Percentiles rank a stretch among this genome's conserved stretches.
Evolutionary conservation across 2,329 filamentous ascomycete species (phyloP).

Genomic region (Penicillium frequentans): DNA sequence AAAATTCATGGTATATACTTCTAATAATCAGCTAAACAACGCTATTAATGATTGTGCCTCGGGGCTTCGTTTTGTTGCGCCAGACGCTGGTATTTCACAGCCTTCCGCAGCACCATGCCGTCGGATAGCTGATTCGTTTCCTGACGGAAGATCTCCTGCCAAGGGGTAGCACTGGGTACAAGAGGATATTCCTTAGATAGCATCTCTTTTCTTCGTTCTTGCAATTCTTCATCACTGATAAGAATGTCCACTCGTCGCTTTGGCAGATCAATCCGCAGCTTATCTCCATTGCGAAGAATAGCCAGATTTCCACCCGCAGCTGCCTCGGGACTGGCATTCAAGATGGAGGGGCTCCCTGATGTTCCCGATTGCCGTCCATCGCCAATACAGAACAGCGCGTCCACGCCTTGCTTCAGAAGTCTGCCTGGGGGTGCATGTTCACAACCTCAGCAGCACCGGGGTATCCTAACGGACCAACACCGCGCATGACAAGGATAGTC

Average conservation of each 20-base stretch:
- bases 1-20: background rate
- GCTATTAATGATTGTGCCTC: slow-evolving; percentile 38
- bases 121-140: slow-evolving; percentile 48
- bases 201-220: slow-evolving; percentile 38
- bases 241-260: slow-evolving; percentile 53
- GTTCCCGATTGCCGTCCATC: slow-evolving; percentile 58
- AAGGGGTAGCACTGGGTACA: slow-evolving; percentile 47
- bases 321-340: slow-evolving; percentile 58
- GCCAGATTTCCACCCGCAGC: slow-evolving; percentile 56
- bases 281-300: slow-evolving; percentile 52
- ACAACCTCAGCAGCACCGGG: slow-evolving; percentile 55
- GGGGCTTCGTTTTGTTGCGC: slow-evolving; percentile 45
- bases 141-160: slow-evolving; percentile 53
- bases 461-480: slow-evolving; percentile 51
- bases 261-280: slow-evolving; percentile 51
- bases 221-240: slow-evolving; percentile 38
- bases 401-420: slow-evolving; percentile 48
- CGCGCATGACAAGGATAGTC: slow-evolving; percentile 51
- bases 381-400: slow-evolving; percentile 53
- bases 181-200: slow-evolving; percentile 39
- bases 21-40: background rate
- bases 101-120: slow-evolving; percentile 50
- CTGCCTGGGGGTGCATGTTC: slow-evolving; percentile 53
- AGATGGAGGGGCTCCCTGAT: slow-evolving; percentile 55
- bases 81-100: slow-evolving; percentile 49